Base-by-base conservation (phyloP, 202 grass and related monocot genomes). In the Schoenoplectus triqueter region DNA sequence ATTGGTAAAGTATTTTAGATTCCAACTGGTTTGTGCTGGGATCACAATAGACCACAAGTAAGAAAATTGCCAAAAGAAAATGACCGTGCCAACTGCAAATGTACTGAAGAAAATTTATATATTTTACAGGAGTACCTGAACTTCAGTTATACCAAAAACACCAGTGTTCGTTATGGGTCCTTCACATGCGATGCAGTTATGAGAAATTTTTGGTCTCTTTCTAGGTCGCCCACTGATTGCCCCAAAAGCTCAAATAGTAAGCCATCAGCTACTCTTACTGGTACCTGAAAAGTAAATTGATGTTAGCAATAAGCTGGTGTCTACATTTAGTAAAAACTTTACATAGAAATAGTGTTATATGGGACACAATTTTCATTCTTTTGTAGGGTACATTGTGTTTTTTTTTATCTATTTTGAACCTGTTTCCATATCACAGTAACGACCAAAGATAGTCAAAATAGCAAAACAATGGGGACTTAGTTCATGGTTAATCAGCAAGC, bases 141-240 rank as follows among this genome's bases (percentile, higher is more conserved):
- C 91, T 92, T 97, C 95, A 92, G 92, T 93, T 75, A 97, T 89
- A 64, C 95, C 92, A 89, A 93, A 87, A 74, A 92, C 86, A 89
- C 92, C 88, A 85, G 86, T 78, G 84, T 79, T 92, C 0, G 88
- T 79, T 56, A 89, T 88, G 70, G 78, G 75, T 31, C 95, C 91
- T 97, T 97, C 54, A 94, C 85, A 88, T 93, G 95, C 86, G 94
- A 85, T 84, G 84, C 79, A 84, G 91, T 94, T 78, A 97, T 83
- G 55, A 94, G 82, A 86, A 94, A 93, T 21, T 97, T 31, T 31
- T 31, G 31, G 31, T 94, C 89, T 72, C 31, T 67, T 86, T 90
- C 54, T 85, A 88, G 95, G 83, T 97, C 92, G 71, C 95, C 91
- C 0, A 91, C 86, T 74, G 92, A 93, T 76, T 95, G 91, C 65